phyloP scores from a whole-genome alignment of 2,329 filamentous ascomycete genomes.

The Leptographium galeiforme region DNA sequence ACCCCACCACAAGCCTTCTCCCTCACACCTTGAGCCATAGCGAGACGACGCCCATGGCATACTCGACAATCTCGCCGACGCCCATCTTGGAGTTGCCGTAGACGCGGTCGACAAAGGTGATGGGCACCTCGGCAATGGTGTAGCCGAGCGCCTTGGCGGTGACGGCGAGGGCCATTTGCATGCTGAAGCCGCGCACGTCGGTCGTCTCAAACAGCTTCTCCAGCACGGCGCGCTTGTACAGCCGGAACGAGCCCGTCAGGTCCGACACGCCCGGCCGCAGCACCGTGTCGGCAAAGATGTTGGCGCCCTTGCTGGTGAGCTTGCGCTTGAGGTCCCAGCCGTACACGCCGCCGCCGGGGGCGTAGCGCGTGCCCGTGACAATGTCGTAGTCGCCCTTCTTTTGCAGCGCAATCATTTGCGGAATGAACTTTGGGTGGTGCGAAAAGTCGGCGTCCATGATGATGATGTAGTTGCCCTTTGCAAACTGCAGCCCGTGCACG shows the following conservation, averaged over 20 bases:
- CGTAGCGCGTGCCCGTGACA: constrained; percentile 91
- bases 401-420: constrained; percentile 79
- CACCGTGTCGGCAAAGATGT: constrained; percentile 90
- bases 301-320: constrained; percentile 74
- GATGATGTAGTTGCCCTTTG: constrained; percentile 86
- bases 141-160: constrained; percentile 91
- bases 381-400: constrained; percentile 75
- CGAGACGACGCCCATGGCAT: constrained; percentile 70
- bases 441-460: constrained; percentile 99
- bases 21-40: constrained; percentile 64
- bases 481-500: constrained; percentile 84
- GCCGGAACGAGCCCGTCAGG: constrained; percentile 81
- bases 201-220: constrained; percentile 83
- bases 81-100: constrained; percentile 91
- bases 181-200: constrained; percentile 93
- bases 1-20: too few relatives aligned
- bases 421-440: constrained; percentile 98
- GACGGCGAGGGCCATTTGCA: constrained; percentile 99
- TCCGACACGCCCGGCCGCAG: constrained; percentile 89
- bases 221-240: constrained; percentile 86
- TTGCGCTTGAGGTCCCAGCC: constrained; percentile 94
- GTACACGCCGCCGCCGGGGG: constrained; percentile 76
- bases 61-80: constrained; percentile 91
- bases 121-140: constrained; percentile 88
- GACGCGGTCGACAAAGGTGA: constrained; percentile 86